Evolutionary conservation across 2,329 filamentous ascomycete genomes (phyloP).

Genomic region (Scleromitrula shiraiana): DNA sequence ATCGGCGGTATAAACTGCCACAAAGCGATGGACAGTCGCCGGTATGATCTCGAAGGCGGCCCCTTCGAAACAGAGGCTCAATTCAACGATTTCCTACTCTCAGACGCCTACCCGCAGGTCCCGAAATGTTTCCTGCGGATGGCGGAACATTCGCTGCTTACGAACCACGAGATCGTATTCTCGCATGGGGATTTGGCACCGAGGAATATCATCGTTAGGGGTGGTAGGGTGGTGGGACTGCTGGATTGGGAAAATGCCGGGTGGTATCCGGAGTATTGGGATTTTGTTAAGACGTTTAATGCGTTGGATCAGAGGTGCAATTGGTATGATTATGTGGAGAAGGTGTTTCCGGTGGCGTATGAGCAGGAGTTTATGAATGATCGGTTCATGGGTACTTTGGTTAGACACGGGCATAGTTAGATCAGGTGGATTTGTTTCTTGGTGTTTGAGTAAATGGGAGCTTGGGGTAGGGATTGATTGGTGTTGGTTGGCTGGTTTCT

Average conservation of each 20-base stretch:
- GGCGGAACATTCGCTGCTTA: neutral
- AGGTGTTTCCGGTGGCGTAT: constrained; percentile 1
- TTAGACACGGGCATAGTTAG: constrained; percentile 5
- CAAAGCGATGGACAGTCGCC: constrained; percentile 10
- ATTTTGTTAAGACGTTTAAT: constrained; percentile 8
- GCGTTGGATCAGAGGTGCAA: neutral
- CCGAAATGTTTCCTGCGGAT: neutral
- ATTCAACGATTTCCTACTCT: constrained; percentile 12
- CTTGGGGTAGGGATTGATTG: neutral
- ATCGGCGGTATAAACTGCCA: constrained; percentile 11
- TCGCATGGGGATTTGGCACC: constrained; percentile 8
- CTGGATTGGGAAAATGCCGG: constrained; percentile 11
- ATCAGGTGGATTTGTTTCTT: neutral
- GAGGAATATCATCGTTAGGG: constrained; percentile 8
- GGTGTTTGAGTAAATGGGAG: neutral
- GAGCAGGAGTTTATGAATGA: constrained; percentile 10
- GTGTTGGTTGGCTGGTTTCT: neutral
- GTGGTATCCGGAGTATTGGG: constrained; percentile 13
- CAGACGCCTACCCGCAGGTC: neutral
- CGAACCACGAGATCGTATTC: constrained; percentile 6
- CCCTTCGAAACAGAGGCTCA: constrained; percentile 11
- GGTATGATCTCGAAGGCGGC: constrained; percentile 9
- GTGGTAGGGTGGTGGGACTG: neutral
- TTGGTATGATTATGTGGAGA: constrained; percentile 9
- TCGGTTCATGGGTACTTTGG: constrained; percentile 7